Evolutionary conservation across 1,284 basidiomycete species (phyloP), one percentile per base, ranked within the genome.

Genomic region (Acaromyces ingoldii): DNA sequence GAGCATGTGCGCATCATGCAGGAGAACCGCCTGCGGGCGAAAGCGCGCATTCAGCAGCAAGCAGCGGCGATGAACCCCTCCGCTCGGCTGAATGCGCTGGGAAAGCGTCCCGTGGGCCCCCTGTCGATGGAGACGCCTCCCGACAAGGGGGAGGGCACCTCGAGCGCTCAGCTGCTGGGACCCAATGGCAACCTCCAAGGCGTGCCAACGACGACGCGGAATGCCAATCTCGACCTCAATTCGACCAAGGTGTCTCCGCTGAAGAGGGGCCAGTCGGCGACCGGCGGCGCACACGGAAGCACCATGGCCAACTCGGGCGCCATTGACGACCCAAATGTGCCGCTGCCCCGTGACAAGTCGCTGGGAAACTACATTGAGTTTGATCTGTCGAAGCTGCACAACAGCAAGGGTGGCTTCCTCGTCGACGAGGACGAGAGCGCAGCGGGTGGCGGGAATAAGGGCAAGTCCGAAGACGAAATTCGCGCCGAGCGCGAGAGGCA

Each of bases 341-440:
- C 64, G 1, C 38, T 70, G 6, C 70, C 65, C 31, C 54, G 67
- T 11, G 67, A 74, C 49, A 67, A 69, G 46, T 45, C 55, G 1
- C 61, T 74, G 28, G 72, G 72, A 22, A 60, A 74, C 58, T 74
- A 74, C 49, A 74, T 74, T 51, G 72, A 74, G 51, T 74, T 70
- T 41, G 72, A 74, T 40, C 56, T 74, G n/a, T 64, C 60, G 44
- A 64, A 66, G 34, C 49, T 74, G 17, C 65, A 70, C 49, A 73
- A 74, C 49, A 64, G 63, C 39, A 72, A 73, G 49, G 72, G 72
- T 47, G 72, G 72, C 13, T 74, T 73, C 57, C 53, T 74, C 29
- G 60, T 73, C 31, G 49, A 52, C 26, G 68, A 72, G 10, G 68
- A 70, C 6, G n/a, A n/a, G n/a, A n/a, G n/a, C n/a, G n/a, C n/a